A percentile compares a stretch with the other conserved stretches of the same genome.
Conservation (phyloP, 352 stramenopile genomes). For the Phytophthora citricola region DNA sequence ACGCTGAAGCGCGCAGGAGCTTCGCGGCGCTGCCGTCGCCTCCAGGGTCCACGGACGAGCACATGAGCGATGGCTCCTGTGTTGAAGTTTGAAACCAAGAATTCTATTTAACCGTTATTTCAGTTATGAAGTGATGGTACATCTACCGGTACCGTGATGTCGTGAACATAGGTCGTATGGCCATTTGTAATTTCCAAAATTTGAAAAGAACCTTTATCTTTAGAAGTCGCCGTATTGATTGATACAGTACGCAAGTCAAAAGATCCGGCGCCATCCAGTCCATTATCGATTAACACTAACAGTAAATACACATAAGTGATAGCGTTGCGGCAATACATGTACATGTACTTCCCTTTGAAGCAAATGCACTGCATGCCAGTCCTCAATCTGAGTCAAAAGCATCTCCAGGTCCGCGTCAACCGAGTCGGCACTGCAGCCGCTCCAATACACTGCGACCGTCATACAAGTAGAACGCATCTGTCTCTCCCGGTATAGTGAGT, state of each 20-base stretch:
- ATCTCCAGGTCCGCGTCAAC: conserved; percentile 2
- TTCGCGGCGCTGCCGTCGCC: conserved; percentile 57
- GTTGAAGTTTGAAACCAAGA: conserved; percentile 29
- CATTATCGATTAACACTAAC: neutral
- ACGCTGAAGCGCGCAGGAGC: conserved; percentile 62
- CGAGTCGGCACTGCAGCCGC: neutral
- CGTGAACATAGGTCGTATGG: neutral
- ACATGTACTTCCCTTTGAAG: too few relatives aligned
- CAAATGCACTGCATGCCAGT: too few relatives aligned
- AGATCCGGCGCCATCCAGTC: conserved; percentile 1
- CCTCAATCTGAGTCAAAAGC: conserved; percentile 3
- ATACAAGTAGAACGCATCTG: conserved; percentile 8
- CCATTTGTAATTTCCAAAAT: neutral
- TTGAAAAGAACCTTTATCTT: neutral
- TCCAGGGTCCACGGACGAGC: conserved; percentile 15
- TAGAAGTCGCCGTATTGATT: conserved; percentile 9
- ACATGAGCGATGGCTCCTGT: conserved; percentile 31
- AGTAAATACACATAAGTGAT: too few relatives aligned
- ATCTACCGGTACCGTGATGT: too few relatives aligned
- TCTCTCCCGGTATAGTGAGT: conserved; percentile 23
- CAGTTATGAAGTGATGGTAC: conserved; percentile 9
- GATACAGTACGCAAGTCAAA: neutral
- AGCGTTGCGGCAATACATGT: too few relatives aligned
- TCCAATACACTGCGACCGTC: neutral
- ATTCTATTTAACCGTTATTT: conserved; percentile 25